A percentile compares a stretch with the other conserved stretches of the same genome.
Conservation (phyloP, 2,329 filamentous ascomycete species). For the Pseudogymnoascus sp. region DNA sequence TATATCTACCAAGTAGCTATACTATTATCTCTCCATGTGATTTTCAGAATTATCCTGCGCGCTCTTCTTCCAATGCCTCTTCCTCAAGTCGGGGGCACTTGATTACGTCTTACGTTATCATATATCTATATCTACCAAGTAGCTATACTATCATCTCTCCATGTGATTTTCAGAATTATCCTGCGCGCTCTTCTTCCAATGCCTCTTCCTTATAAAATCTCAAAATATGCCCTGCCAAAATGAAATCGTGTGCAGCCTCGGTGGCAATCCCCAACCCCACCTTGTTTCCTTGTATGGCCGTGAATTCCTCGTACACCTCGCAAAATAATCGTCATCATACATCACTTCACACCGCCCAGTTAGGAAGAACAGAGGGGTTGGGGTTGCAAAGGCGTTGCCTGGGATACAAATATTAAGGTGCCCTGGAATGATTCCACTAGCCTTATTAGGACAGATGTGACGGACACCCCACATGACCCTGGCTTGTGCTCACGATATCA, state of each 20-base stretch:
- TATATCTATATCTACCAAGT: not conserved
- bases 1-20: not conserved
- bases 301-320: conserved; percentile 31
- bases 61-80: not conserved
- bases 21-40: not conserved
- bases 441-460: conserved; percentile 25
- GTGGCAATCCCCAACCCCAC: conserved; percentile 34
- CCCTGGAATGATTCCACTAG: conserved; percentile 17
- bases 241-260: conserved; percentile 37
- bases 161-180: not conserved
- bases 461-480: conserved; percentile 32
- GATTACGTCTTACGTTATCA: not conserved
- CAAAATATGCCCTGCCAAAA: conserved; percentile 31
- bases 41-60: not conserved
- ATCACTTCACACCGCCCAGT: conserved; percentile 34
- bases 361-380: conserved; percentile 33
- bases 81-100: not conserved
- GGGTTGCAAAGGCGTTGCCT: conserved; percentile 30
- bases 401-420: conserved; percentile 33
- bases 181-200: not conserved
- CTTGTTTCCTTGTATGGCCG: conserved; percentile 30
- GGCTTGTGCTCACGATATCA: not conserved
- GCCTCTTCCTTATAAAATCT: conserved; percentile 35
- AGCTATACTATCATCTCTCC: not conserved
- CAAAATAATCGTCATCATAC: conserved; percentile 28